Percentiles rank a stretch among this genome's conserved stretches.
Conservation (phyloP, 169 alveolate genomes). For the Cryptosporidium tyzzeri region DNA sequence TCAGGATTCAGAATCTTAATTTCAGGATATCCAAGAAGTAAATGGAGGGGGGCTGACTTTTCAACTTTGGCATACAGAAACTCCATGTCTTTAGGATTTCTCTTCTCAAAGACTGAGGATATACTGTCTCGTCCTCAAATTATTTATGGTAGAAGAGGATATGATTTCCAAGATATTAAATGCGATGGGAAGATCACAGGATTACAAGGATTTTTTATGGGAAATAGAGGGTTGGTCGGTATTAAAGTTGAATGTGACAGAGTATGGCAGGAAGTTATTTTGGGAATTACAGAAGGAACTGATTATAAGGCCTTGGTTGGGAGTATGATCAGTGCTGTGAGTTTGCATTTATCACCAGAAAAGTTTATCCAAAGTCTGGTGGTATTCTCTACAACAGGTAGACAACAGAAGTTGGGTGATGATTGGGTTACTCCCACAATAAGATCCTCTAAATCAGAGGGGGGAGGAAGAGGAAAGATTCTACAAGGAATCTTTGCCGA, state of each 20-base stretch:
- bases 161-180: conserved; percentile 67
- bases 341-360: conserved; percentile 65
- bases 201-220: conserved; percentile 60
- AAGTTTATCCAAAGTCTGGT: conserved; percentile 68
- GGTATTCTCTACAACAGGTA: conserved; percentile 34
- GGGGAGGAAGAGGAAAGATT: conserved; percentile 45
- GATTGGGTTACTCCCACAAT: conserved; percentile 68
- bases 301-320: conserved; percentile 68
- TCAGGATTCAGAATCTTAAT: conserved; percentile 54
- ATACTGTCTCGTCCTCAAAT: conserved; percentile 49
- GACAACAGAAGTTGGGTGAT: conserved; percentile 54
- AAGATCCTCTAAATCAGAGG: conserved; percentile 57
- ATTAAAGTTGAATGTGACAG: conserved; percentile 67
- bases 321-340: conserved; percentile 56
- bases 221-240: conserved; percentile 70
- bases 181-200: conserved; percentile 74
- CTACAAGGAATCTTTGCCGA: conserved; percentile 65
- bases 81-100: conserved; percentile 61
- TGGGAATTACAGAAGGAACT: conserved; percentile 71
- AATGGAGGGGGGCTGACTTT: conserved; percentile 43
- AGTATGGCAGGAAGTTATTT: conserved; percentile 61
- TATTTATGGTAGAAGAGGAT: conserved; percentile 54
- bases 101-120: conserved; percentile 55
- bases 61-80: conserved; percentile 42
- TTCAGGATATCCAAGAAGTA: conserved; percentile 69